Evolutionary conservation across 352 stramenopile genomes (phyloP).

Genomic region (Globisporangium carolinianum): DNA sequence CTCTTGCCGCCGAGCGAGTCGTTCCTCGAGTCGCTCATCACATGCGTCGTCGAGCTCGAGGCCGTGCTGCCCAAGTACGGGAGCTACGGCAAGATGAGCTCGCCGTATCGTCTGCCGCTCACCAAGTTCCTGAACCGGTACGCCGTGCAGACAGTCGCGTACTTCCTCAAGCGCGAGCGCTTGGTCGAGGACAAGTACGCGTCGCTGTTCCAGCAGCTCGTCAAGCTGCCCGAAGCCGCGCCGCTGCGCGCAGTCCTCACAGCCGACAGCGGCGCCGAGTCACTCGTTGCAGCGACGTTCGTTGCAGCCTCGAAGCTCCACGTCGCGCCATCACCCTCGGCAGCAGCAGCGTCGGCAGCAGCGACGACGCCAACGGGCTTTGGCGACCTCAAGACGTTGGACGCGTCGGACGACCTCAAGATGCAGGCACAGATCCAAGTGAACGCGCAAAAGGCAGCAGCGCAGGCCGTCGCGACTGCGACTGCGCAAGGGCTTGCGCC

Average conservation of each 20-base stretch:
- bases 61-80: slow-evolving; percentile 88
- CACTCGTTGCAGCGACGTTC: slow-evolving; percentile 92
- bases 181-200: slow-evolving; percentile 85
- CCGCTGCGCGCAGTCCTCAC: slow-evolving; percentile 87
- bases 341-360: neutral
- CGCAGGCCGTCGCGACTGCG: slow-evolving; percentile 67
- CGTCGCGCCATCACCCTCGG: neutral
- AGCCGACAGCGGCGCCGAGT: slow-evolving; percentile 81
- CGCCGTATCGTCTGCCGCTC: slow-evolving; percentile 89
- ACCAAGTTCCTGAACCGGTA: slow-evolving; percentile 93
- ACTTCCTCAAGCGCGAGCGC: slow-evolving; percentile 84
- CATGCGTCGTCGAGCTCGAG: slow-evolving; percentile 93
- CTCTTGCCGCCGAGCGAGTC: slow-evolving; percentile 91
- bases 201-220: slow-evolving; percentile 91
- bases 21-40: slow-evolving; percentile 95
- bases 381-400: slow-evolving; percentile 25
- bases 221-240: slow-evolving; percentile 87
- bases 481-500: slow-evolving; percentile 73
- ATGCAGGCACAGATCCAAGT: slow-evolving; percentile 82
- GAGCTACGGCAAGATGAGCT: slow-evolving; percentile 83
- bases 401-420: slow-evolving; percentile 61
- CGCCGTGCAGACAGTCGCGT: slow-evolving; percentile 70
- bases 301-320: slow-evolving; percentile 57
- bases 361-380: slow-evolving; percentile 10
- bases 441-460: slow-evolving; percentile 78